Conservation (phyloP, 192 early-diverging fungal species). For the Coemansia sp. region DNA sequence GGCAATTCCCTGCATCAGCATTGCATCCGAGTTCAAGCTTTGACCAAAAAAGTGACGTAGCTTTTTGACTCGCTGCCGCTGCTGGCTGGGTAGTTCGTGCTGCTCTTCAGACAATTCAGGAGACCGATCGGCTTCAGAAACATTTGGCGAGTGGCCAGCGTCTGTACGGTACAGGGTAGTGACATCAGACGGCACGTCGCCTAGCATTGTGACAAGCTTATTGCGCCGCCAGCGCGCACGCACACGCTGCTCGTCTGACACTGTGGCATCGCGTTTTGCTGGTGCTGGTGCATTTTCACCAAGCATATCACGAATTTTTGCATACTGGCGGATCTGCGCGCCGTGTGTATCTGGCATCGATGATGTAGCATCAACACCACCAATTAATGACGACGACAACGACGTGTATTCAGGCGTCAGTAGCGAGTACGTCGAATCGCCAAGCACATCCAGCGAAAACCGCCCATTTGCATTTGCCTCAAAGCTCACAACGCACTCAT, state of each 20-base stretch:
- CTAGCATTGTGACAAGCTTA: conserved; percentile 35
- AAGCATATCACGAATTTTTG: conserved; percentile 35
- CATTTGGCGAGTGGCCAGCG: not conserved
- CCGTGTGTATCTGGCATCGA: conserved; percentile 6
- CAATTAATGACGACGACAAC: conserved; percentile 4
- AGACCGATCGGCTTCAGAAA: not conserved
- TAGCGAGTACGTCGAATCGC: conserved; percentile 11
- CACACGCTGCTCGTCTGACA: conserved; percentile 22
- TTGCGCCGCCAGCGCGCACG: conserved; percentile 38
- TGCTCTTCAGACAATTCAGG: not conserved
- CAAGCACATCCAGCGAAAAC: conserved; percentile 6
- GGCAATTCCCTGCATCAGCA: conserved; percentile 13
- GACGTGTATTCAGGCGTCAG: conserved; percentile 24
- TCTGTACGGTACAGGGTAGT: conserved; percentile 18
- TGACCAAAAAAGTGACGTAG: conserved; percentile 39
- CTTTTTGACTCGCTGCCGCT: conserved; percentile 17
- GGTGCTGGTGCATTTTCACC: conserved; percentile 27
- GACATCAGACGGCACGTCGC: conserved; percentile 26
- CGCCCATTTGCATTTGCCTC: not conserved
- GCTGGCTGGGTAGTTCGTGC: not conserved
- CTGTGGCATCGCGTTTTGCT: not conserved
- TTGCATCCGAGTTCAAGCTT: conserved; percentile 33
- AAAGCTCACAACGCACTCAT: conserved; percentile 43
- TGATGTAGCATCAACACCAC: not conserved
- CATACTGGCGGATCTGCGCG: conserved; percentile 25